These are phyloP conservation scores for Rhodocollybia butyracea DNA, from an alignment of 768 basidiomycete genomes.

Conservation along the genomic window DNA sequence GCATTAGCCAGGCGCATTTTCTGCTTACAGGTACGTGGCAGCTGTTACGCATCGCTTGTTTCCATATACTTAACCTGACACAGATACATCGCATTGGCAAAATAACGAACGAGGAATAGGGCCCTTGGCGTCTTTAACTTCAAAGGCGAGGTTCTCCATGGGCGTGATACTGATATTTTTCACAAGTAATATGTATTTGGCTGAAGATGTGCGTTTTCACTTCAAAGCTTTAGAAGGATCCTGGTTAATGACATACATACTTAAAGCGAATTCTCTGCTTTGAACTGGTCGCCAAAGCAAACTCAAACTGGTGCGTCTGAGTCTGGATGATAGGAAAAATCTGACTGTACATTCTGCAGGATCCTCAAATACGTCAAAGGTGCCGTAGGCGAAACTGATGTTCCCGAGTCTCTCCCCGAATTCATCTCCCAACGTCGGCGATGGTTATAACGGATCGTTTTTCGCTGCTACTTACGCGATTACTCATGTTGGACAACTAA, in stretches of 20 bases:
- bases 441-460: conserved; percentile 90
- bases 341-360: conserved; percentile 43
- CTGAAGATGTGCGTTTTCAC: conserved; percentile 68
- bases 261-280: conserved; percentile 79
- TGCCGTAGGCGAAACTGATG: conserved; percentile 90
- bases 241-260: conserved; percentile 13
- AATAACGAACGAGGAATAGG: conserved; percentile 81
- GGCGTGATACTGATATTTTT: conserved; percentile 88
- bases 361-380: conserved; percentile 95
- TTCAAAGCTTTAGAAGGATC: not conserved
- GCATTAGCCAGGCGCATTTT: conserved; percentile 87
- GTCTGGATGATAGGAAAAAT: conserved; percentile 10
- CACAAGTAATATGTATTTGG: conserved; percentile 97
- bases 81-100: conserved; percentile 83
- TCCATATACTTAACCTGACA: conserved; percentile 6
- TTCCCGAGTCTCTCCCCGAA: conserved; percentile 88
- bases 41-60: conserved; percentile 23
- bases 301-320: conserved; percentile 66
- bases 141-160: conserved; percentile 87
- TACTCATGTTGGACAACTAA: conserved; percentile 78
- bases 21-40: conserved; percentile 65
- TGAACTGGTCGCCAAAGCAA: conserved; percentile 73
- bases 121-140: conserved; percentile 95
- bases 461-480: conserved; percentile 94
- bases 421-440: conserved; percentile 91